Base-by-base conservation (phyloP, 192 early-diverging fungal species). In the Funneliformis mosseae region DNA sequence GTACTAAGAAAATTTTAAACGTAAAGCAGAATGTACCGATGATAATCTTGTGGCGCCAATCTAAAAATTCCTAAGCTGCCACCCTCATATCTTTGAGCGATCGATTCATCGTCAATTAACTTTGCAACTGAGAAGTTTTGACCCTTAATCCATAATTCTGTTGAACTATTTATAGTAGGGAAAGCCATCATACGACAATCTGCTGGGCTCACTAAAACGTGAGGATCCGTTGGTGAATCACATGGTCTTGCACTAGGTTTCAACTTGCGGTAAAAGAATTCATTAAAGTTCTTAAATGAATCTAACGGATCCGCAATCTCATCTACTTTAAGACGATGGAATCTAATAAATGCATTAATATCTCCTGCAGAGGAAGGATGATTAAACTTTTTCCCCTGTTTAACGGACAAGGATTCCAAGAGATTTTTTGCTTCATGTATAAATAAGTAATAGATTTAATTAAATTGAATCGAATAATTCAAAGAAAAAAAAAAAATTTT, bases 11-110 rank as follows among this genome's bases (percentile, higher is more conserved):
- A 61, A 61, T 61, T 61, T 14, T n/a, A n/a, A n/a, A n/a, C n/a
- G n/a, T n/a, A n/a, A n/a, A n/a, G n/a, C n/a, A n/a, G 1, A n/a
- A 21, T 21, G 21, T 83, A 88, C 84, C 95, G 79, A 70, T 96
- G 95, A 81, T 96, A 96, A 81, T 96, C 94, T 76, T 96, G 95
- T 7, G 95, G 95, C 0, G 94, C 93, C 16, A 96, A 84, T 18
- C 95, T 86, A 74, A 93, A 95, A 50, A 96, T 90, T 14, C 90
- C 90, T 50, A 94, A 70, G 1, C 85, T 79, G 0, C 93, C 94
- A 21, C 90, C 93, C 11, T 88, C 84, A 82, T 89, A 96, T 21
- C 83, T 79, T 43, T 82, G 76, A 25, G 88, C 87, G 18, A 87
- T 74, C 11, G 66, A 69, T 6, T 87, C 88, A 66, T 91, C 88